Evolutionary conservation across 768 basidiomycete species (phyloP).

Genomic region (Collybia sp.): DNA sequence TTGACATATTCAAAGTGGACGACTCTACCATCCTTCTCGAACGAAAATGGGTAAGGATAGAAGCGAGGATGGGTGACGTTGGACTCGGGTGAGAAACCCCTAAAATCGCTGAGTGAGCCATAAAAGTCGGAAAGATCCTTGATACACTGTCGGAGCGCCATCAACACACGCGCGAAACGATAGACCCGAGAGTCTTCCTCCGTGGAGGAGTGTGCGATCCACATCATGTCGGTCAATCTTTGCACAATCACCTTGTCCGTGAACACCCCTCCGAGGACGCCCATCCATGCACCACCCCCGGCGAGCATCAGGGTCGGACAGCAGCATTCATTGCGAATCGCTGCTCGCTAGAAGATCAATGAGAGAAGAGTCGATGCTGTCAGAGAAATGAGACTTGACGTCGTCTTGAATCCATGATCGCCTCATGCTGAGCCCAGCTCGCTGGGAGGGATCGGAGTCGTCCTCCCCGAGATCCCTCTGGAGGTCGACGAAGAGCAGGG

Average conservation of each 20-base stretch:
- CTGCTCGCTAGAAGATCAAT: neutral
- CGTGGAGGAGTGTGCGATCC: conserved; percentile 12
- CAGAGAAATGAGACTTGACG: conserved; percentile 4
- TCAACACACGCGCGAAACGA: conserved; percentile 13
- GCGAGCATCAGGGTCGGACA: conserved; percentile 8
- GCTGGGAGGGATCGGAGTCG: conserved; percentile 22
- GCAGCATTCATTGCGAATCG: conserved; percentile 2
- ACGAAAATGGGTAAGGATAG: neutral
- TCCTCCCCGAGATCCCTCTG: conserved; percentile 21
- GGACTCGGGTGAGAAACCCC: neutral
- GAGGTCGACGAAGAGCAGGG: conserved; percentile 16
- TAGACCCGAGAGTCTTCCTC: conserved; percentile 7
- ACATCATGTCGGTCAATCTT: conserved; percentile 25
- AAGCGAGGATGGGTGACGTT: neutral
- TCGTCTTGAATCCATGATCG: conserved; percentile 7
- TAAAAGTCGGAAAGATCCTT: neutral
- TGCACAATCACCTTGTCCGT: conserved; percentile 22
- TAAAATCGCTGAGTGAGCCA: neutral
- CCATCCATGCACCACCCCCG: conserved; percentile 23
- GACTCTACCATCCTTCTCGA: neutral
- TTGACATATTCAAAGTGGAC: conserved; percentile 15
- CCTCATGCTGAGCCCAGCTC: conserved; percentile 20
- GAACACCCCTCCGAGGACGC: conserved; percentile 24
- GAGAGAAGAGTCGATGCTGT: neutral
- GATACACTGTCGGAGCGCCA: conserved; percentile 8